phyloP scores from a whole-genome alignment of 2,329 filamentous ascomycete genomes.

The Aspergillus japonicus region DNA sequence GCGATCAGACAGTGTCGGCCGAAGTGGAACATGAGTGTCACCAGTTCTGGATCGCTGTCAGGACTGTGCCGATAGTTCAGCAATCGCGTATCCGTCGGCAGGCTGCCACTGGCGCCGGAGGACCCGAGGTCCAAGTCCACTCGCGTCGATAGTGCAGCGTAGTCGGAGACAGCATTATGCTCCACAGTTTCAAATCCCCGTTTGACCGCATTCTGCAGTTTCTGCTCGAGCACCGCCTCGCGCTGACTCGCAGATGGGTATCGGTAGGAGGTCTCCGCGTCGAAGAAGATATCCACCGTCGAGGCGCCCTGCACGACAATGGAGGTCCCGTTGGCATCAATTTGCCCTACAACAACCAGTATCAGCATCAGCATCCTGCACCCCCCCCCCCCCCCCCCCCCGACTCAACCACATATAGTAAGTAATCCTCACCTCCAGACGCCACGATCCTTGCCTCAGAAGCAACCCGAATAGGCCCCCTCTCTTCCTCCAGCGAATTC shows the following conservation, averaged over 20 bases:
- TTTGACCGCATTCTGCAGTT: not conserved
- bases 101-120: not conserved
- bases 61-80: constrained; percentile 4
- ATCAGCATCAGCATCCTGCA: not conserved
- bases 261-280: constrained; percentile 12
- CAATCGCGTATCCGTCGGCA: constrained; percentile 8
- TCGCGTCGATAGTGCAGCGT: not conserved
- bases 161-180: constrained; percentile 2
- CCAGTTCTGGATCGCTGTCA: constrained; percentile 34
- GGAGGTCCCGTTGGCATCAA: not conserved
- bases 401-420: not conserved
- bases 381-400: no score
- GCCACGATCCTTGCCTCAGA: not conserved
- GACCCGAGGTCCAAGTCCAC: constrained; percentile 5
- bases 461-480: not conserved
- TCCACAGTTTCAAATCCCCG: not conserved
- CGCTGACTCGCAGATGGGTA: not conserved
- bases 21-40: constrained; percentile 52
- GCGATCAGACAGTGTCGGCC: constrained; percentile 54
- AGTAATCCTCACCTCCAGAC: not conserved
- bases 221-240: not conserved
- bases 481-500: not conserved
- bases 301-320: not conserved
- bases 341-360: not conserved
- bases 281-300: constrained; percentile 7